Conservation (phyloP, 2,329 filamentous ascomycete genomes). For the Trichoderma simmonsii region DNA sequence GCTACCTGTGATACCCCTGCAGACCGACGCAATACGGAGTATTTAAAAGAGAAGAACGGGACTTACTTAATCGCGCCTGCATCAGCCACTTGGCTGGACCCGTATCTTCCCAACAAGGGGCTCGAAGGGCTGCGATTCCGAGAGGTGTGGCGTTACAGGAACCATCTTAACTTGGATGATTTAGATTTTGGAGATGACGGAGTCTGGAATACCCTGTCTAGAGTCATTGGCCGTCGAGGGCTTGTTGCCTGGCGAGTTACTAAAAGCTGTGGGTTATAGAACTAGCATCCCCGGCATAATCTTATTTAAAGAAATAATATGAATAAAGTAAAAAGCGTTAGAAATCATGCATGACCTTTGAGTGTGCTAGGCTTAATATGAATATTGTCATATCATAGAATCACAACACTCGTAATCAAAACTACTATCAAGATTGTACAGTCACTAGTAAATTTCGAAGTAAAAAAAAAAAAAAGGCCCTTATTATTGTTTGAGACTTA, state of each 20-base stretch:
- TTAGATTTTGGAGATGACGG: slow-evolving; percentile 76
- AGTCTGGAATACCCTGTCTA: slow-evolving; percentile 64
- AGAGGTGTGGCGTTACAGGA: slow-evolving; percentile 65
- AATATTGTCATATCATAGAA: not conserved
- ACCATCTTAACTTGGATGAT: slow-evolving; percentile 75
- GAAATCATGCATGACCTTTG: not conserved
- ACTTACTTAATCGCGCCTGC: slow-evolving; percentile 71
- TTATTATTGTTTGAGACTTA: slow-evolving; percentile 17
- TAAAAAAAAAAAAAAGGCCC: not conserved
- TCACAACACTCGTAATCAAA: not conserved
- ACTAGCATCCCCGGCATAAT: not conserved
- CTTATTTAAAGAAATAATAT: not conserved
- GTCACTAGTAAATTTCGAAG: not conserved
- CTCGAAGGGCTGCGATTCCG: slow-evolving; percentile 60
- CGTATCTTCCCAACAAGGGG: slow-evolving; percentile 58
- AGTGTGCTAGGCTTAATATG: no score
- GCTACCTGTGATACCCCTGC: slow-evolving; percentile 62
- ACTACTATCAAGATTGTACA: not conserved
- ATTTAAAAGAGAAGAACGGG: slow-evolving; percentile 58
- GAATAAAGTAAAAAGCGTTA: not conserved
- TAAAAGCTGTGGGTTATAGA: slow-evolving; percentile 48
- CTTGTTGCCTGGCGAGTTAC: slow-evolving; percentile 63
- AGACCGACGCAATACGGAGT: slow-evolving; percentile 53
- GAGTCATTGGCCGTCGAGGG: slow-evolving; percentile 64
- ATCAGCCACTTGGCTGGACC: slow-evolving; percentile 67